These are phyloP conservation scores for Ramalina peruviana DNA, from an alignment of 495 filamentous ascomycete genomes.

Conservation along the genomic window DNA sequence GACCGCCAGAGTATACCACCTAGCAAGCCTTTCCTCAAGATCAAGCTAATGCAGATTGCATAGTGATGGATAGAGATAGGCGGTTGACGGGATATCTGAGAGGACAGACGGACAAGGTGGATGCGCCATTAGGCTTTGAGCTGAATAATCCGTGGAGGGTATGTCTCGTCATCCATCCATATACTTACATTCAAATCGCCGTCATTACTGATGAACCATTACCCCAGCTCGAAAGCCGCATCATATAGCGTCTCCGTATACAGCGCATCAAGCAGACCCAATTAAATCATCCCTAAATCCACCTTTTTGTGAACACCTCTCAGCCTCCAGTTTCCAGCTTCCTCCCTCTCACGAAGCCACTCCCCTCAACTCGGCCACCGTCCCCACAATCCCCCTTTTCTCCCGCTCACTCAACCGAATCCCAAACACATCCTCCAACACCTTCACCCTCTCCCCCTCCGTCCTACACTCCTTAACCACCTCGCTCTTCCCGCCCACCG, in stretches of 20 bases:
- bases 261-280: background rate
- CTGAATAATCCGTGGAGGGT: slow-evolving; percentile 93
- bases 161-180: slow-evolving; percentile 11
- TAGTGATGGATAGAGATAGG: slow-evolving; percentile 95
- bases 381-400: slow-evolving; percentile 27
- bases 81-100: slow-evolving; percentile 73
- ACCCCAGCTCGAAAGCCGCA: background rate
- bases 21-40: too few relatives aligned
- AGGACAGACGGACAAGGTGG: slow-evolving; percentile 70
- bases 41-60: slow-evolving; percentile 21
- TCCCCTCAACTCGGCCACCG: slow-evolving; percentile 26
- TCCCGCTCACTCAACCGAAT: slow-evolving; percentile 36
- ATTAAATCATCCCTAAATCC: background rate
- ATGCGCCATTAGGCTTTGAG: slow-evolving; percentile 79
- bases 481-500: slow-evolving; percentile 41
- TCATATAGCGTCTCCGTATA: background rate
- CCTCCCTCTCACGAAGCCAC: background rate
- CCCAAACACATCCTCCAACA: slow-evolving; percentile 36
- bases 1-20: slow-evolving; percentile 54
- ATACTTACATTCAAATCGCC: slow-evolving; percentile 2
- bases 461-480: slow-evolving; percentile 33
- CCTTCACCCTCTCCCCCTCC: slow-evolving; percentile 35
- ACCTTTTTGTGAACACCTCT: too few relatives aligned
- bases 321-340: background rate
- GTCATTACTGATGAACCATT: slow-evolving; percentile 1